Evolutionary conservation across 371 early-diverging fungal species (phyloP), one percentile per base, ranked within the genome.

Genomic region (Rhizomucor pusillus): DNA sequence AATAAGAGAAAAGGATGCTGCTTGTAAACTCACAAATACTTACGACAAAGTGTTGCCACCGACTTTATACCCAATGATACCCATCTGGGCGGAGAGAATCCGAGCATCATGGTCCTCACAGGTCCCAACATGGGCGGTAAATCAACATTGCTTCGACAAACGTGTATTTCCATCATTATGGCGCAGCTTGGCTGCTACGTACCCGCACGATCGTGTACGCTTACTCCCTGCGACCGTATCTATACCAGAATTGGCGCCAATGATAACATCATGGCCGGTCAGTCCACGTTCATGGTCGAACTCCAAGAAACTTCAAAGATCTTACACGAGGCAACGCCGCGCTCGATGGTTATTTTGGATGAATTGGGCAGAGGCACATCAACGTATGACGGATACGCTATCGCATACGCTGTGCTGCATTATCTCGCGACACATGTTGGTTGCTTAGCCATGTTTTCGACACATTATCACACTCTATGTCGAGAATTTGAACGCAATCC

Each of bases 221-320:
- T 99, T 48, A 88, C 93, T 6, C 85, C 96, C 0, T 95, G 99
- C 62, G 99, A 99, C 73, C 87, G 96, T 16, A 93, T 99, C 62
- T 95, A 93, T 62, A 98, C 98, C 1, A 83, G 95, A 29, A 93
- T 99, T 54, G 99, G 99, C 22, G 99, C 99, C 1, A 92, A 92
- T 69, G 99, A 99, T 81, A 94, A 94, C 60, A 89, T 99, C 56
- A 71, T 93, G 51, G 90, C 89, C 1, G 99, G 99, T 0, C 95
- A 99, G 60, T 97, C 97, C n/a, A 99, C 99, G 0, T 99, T 99
- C 73, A 97, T 98, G 97, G 94, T 97, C 0, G 99, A 99, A 66
- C 75, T 99, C 57, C 77, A 86, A 24, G 99, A 99, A 71, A 98
- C 99, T 0, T 82, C 94, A 44, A 90, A 89, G 56, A 98, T 99